Evolutionary conservation across 495 filamentous ascomycete genomes (phyloP), one percentile per base, ranked within the genome.

Genomic region (Lophiotrema nucula): DNA sequence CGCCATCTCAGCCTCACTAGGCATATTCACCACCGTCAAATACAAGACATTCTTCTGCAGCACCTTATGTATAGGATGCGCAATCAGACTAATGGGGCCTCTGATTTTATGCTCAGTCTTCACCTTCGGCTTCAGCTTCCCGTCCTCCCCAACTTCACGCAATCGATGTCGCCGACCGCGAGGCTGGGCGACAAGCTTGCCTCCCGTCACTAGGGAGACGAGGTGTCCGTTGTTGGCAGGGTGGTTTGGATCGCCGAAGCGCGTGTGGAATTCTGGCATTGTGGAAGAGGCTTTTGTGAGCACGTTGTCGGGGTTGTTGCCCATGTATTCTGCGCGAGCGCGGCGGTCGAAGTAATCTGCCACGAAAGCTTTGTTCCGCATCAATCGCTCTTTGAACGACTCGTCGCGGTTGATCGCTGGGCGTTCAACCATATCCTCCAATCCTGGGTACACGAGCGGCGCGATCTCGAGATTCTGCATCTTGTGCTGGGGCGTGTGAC

Each of bases 331-430:
- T 18, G 53, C 53, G 5, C 13, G 21, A 8, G 53, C 53, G 10
- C 53, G 43, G 21, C 53, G 53, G 45, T 57, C 53, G 23, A 48
- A 57, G 33, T 57, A 57, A 4, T 57, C 53, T 15, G 25, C 53
- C 4, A 57, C 44, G 16, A 47, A 57, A n/a, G 41, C 16, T 19
- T 49, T 48, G 53, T 57, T 57, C 31, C 53, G 43, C 27, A 27
- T 15, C 18, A 57, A 31, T 10, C 53, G 27, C 13, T 33, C 44
- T 22, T 57, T 57, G 44, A 57, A 57, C 13, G 15, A 27, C 24
- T 49, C 53, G 23, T 57, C 31, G 4, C 44, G 26, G 16, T 13
- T 21, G 18, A 49, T 26, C 31, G 31, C 31, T 35, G 31, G 31
- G 15, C 15, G 31, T 15, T 35, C 31, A 35, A 35, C 15, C 31